Percentiles rank a stretch among this genome's conserved stretches.
phyloP scores from a whole-genome alignment of 768 basidiomycete genomes.

The Suillus alpinus region DNA sequence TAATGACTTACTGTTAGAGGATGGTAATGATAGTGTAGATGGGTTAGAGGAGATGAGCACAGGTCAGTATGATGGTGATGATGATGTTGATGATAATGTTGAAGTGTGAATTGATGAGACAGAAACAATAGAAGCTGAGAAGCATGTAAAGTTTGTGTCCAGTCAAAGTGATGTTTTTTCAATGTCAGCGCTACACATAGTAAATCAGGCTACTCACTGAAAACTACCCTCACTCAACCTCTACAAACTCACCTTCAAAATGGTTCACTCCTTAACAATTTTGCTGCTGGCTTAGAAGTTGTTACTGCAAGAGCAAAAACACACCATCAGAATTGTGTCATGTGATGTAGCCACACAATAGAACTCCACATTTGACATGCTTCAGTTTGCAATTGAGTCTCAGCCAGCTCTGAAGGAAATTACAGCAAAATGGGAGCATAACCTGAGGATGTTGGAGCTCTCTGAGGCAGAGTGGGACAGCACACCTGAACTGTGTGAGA shows the following conservation, averaged over 20 bases:
- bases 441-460: slow-evolving; percentile 17
- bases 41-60: neutral
- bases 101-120: neutral
- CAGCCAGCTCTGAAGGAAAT: slow-evolving; percentile 24
- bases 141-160: slow-evolving; percentile 8
- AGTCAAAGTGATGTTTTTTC: neutral
- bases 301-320: slow-evolving; percentile 7
- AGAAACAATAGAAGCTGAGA: neutral
- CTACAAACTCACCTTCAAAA: slow-evolving; percentile 14
- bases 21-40: neutral
- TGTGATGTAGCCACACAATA: slow-evolving; percentile 35
- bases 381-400: slow-evolving; percentile 29
- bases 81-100: neutral
- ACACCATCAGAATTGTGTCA: slow-evolving; percentile 29
- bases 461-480: slow-evolving; percentile 24
- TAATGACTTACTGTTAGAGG: neutral
- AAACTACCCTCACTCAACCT: neutral
- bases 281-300: slow-evolving; percentile 20
- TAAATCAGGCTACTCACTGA: neutral
- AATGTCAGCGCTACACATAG: slow-evolving; percentile 2
- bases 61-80: neutral
- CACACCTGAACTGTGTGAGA: slow-evolving; percentile 20
- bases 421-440: slow-evolving; percentile 11
- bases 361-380: slow-evolving; percentile 40
- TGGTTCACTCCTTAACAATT: slow-evolving; percentile 15